phyloP scores from a whole-genome alignment of 306 rosid genomes.

The Crotalaria pallida region DNA sequence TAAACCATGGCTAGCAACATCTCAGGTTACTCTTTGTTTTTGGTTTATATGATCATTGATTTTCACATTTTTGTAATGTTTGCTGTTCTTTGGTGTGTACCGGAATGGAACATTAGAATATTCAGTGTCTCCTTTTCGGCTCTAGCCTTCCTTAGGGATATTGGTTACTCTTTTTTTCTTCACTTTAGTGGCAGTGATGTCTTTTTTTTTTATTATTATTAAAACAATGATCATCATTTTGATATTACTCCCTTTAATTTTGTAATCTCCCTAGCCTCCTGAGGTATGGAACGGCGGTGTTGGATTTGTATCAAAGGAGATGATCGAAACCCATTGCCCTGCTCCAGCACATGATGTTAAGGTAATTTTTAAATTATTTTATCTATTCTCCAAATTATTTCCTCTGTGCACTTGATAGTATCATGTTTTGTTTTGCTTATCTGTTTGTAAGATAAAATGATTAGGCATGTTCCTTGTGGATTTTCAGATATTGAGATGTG shows the following conservation, averaged over 20 bases:
- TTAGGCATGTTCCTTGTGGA: background rate
- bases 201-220: too few species aligned
- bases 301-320: slow-evolving; percentile 85
- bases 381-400: background rate
- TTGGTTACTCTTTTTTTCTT: too few species aligned
- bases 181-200: too few species aligned
- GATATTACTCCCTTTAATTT: background rate
- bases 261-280: slow-evolving; percentile 65
- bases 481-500: slow-evolving; percentile 81
- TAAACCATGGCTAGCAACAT: background rate
- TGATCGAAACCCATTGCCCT: slow-evolving; percentile 82
- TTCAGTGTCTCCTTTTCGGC: too few species aligned
- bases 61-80: too few species aligned
- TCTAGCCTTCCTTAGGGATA: too few species aligned
- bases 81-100: too few species aligned
- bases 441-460: background rate
- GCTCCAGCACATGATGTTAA: slow-evolving; percentile 66
- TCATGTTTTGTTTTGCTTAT: background rate
- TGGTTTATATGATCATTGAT: background rate
- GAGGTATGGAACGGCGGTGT: slow-evolving; percentile 89
- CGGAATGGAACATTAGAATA: too few species aligned
- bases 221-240: background rate
- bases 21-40: slow-evolving; percentile 32
- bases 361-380: slow-evolving; percentile 34
- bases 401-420: background rate